phyloP scores from a whole-genome alignment of 2,329 filamentous ascomycete species.

The Cladophialophora carrionii region DNA sequence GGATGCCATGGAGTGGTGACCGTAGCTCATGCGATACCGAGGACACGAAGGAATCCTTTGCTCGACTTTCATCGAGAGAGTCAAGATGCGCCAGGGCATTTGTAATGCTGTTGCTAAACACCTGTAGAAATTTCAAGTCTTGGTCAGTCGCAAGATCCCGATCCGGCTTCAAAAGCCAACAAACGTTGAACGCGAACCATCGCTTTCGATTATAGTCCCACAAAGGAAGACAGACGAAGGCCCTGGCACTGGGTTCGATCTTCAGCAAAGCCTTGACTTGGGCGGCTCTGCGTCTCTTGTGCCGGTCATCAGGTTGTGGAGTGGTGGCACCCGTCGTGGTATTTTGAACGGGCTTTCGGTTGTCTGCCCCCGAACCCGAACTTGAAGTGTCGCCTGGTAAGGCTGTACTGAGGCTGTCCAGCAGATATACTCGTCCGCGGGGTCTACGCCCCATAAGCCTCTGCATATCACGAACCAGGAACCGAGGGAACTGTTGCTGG shows the following conservation, averaged over 20 bases:
- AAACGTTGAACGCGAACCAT: constrained; percentile 42
- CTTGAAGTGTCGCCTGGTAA: constrained; percentile 9
- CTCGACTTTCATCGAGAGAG: constrained; percentile 42
- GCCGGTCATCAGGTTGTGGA: background rate
- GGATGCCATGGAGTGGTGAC: constrained; percentile 45
- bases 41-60: constrained; percentile 44
- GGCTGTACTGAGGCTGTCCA: background rate
- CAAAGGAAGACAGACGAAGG: constrained; percentile 41
- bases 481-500: constrained; percentile 8
- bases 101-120: constrained; percentile 50
- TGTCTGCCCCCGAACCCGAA: constrained; percentile 1
- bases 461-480: constrained; percentile 5
- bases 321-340: background rate
- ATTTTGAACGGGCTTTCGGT: background rate
- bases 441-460: background rate
- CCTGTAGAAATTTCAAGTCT: constrained; percentile 41
- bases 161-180: constrained; percentile 41
- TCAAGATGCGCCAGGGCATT: constrained; percentile 27
- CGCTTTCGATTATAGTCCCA: constrained; percentile 42
- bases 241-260: constrained; percentile 1
- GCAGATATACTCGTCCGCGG: background rate
- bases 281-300: background rate
- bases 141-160: constrained; percentile 39
- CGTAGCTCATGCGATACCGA: constrained; percentile 46
- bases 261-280: constrained; percentile 9